These are phyloP conservation scores for Geum urbanum DNA, from an alignment of 306 rosid genomes.

Conservation along the genomic window DNA sequence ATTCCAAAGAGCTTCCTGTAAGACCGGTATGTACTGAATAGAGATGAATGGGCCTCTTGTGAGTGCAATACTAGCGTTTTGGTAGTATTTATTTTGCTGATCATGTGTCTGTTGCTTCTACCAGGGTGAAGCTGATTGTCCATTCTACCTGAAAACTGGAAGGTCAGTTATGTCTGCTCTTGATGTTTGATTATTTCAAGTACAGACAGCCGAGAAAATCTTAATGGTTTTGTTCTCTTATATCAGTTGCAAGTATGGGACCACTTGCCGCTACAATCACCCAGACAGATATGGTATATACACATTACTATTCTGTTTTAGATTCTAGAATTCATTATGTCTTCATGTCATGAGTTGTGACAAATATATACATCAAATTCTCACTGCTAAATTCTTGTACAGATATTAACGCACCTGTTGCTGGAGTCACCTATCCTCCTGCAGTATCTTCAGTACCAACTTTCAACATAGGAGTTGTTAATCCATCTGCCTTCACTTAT, in stretches of 20 bases:
- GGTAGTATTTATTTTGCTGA: slow-evolving; percentile 16
- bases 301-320: slow-evolving; percentile 25
- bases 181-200: slow-evolving; percentile 9
- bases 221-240: slow-evolving; percentile 28
- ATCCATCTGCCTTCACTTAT: slow-evolving; percentile 64
- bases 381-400: slow-evolving; percentile 33
- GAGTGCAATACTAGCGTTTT: slow-evolving; percentile 6
- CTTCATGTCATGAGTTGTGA: slow-evolving; percentile 9
- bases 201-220: slow-evolving; percentile 25
- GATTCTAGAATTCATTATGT: slow-evolving; percentile 18
- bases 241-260: slow-evolving; percentile 90
- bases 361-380: neutral
- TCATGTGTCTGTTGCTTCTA: slow-evolving; percentile 26
- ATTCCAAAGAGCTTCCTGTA: slow-evolving; percentile 92
- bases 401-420: slow-evolving; percentile 52
- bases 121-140: slow-evolving; percentile 96
- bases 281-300: slow-evolving; percentile 81
- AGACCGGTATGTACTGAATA: slow-evolving; percentile 58
- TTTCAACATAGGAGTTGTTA: slow-evolving; percentile 61
- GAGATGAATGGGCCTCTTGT: slow-evolving; percentile 2
- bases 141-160: slow-evolving; percentile 99
- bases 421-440: slow-evolving; percentile 53
- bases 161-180: slow-evolving; percentile 44
- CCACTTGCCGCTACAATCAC: slow-evolving; percentile 89
- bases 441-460: slow-evolving; percentile 55